phyloP scores from a whole-genome alignment of 495 filamentous ascomycete genomes.

The Daldinia vernicosa region DNA sequence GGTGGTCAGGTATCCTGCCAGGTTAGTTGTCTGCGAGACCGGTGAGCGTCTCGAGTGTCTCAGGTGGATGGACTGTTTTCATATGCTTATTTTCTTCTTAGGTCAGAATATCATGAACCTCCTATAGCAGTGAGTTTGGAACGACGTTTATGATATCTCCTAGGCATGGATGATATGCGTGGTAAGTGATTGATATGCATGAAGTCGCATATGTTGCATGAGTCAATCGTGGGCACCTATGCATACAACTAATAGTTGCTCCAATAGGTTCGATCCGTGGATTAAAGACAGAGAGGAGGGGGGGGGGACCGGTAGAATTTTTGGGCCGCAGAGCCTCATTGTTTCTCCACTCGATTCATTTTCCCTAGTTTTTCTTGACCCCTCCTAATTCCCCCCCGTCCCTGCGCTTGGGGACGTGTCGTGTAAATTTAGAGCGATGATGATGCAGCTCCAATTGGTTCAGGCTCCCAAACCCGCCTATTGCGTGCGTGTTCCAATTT shows the following conservation, averaged over 20 bases:
- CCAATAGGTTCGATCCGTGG: slow-evolving; percentile 17
- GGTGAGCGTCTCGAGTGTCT: slow-evolving; percentile 11
- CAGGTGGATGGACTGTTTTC: slow-evolving; percentile 19
- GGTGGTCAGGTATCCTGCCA: slow-evolving; percentile 30
- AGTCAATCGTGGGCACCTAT: slow-evolving; percentile 6
- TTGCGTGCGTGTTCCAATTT: slow-evolving; percentile 21
- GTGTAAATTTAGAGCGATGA: slow-evolving; percentile 6
- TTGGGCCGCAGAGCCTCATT: slow-evolving; percentile 32
- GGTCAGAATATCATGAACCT: slow-evolving; percentile 25
- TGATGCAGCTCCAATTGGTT: slow-evolving; percentile 5
- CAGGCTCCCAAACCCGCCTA: slow-evolving; percentile 6
- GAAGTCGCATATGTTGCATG: slow-evolving; percentile 7
- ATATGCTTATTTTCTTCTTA: slow-evolving; percentile 14
- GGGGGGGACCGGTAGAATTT: background rate
- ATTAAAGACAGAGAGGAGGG: background rate
- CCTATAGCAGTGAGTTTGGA: slow-evolving; percentile 9
- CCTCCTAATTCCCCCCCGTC: slow-evolving; percentile 2
- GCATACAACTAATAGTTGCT: slow-evolving; percentile 10
- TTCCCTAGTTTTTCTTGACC: slow-evolving; percentile 1
- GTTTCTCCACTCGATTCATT: slow-evolving; percentile 14
- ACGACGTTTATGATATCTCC: slow-evolving; percentile 5
- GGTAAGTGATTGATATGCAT: slow-evolving; percentile 19
- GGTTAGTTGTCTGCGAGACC: slow-evolving; percentile 16
- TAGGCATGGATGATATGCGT: slow-evolving; percentile 2
- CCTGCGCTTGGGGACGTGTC: slow-evolving; percentile 18